Conservation (phyloP, 1,284 basidiomycete species). For the Cerioporus squamosus region DNA sequence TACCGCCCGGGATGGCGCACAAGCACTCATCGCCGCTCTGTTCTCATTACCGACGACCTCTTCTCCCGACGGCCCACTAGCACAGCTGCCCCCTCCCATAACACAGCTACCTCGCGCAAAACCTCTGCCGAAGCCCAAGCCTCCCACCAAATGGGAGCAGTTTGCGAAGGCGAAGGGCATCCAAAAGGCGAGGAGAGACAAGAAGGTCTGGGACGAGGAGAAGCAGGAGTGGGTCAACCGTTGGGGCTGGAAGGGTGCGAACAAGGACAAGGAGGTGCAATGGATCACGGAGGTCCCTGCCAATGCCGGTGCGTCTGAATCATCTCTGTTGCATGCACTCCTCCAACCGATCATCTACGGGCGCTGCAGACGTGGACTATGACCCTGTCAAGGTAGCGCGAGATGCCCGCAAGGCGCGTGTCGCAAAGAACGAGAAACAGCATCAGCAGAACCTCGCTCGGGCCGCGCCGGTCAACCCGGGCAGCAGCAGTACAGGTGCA, state of each 20-base stretch:
- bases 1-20: slow-evolving; percentile 86
- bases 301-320: slow-evolving; percentile 71
- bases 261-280: slow-evolving; percentile 86
- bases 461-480: slow-evolving; percentile 39
- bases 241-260: slow-evolving; percentile 93
- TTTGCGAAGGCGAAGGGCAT: slow-evolving; percentile 97
- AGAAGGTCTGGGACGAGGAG: slow-evolving; percentile 94
- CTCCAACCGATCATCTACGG: neutral
- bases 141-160: slow-evolving; percentile 95
- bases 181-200: slow-evolving; percentile 79
- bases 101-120: slow-evolving; percentile 89
- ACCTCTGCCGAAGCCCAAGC: slow-evolving; percentile 91
- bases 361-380: slow-evolving; percentile 61
- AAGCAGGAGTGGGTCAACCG: slow-evolving; percentile 90
- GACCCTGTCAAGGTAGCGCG: slow-evolving; percentile 83
- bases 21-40: slow-evolving; percentile 80
- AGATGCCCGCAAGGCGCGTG: slow-evolving; percentile 78
- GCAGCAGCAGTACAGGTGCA: slow-evolving; percentile 32
- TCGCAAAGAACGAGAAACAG: slow-evolving; percentile 88
- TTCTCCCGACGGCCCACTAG: slow-evolving; percentile 85
- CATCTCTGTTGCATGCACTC: neutral
- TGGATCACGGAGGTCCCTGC: slow-evolving; percentile 93
- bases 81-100: slow-evolving; percentile 77
- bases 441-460: slow-evolving; percentile 80
- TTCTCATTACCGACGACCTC: slow-evolving; percentile 83